Conservation (phyloP, 495 filamentous ascomycete genomes). For the Mytilinidion resinicola region DNA sequence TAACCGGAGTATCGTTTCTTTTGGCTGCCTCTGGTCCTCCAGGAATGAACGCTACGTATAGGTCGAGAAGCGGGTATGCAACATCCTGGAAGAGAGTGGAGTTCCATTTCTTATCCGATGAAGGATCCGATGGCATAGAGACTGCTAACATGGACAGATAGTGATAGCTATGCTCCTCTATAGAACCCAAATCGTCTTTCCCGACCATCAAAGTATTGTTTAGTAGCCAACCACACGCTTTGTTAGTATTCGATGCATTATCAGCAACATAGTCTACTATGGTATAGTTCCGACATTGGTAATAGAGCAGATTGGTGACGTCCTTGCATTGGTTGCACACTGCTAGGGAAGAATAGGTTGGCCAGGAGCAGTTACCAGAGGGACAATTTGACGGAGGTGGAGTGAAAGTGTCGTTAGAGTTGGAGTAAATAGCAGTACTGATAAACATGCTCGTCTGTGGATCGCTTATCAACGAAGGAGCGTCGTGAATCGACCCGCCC, state of each 20-base stretch:
- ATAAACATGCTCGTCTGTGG: not conserved
- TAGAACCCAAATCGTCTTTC: not conserved
- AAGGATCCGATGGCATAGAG: not conserved
- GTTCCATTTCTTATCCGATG: not conserved
- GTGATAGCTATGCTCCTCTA: not conserved
- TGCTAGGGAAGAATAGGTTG: constrained; percentile 8
- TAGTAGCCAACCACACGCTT: constrained; percentile 7
- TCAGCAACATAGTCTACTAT: not conserved
- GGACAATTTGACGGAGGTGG: constrained; percentile 3
- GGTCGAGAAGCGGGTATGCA: constrained; percentile 7
- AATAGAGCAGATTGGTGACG: constrained; percentile 3
- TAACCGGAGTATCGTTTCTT: constrained; percentile 6
- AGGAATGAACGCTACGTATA: constrained; percentile 16
- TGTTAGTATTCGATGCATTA: not conserved
- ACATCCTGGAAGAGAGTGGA: constrained; percentile 9
- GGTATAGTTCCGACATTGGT: constrained; percentile 4
- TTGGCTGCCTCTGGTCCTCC: not conserved
- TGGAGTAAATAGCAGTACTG: not conserved
- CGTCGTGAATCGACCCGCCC: too few relatives aligned
- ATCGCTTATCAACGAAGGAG: not conserved
- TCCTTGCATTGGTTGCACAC: constrained; percentile 19
- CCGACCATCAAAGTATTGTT: constrained; percentile 1
- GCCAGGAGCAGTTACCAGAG: constrained; percentile 10
- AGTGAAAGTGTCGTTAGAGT: not conserved
- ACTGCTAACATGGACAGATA: not conserved